A percentile compares a stretch with the other conserved stretches of the same genome.
Conservation (phyloP, 257 asterid species). For the Rauvolfia tetraphylla region DNA sequence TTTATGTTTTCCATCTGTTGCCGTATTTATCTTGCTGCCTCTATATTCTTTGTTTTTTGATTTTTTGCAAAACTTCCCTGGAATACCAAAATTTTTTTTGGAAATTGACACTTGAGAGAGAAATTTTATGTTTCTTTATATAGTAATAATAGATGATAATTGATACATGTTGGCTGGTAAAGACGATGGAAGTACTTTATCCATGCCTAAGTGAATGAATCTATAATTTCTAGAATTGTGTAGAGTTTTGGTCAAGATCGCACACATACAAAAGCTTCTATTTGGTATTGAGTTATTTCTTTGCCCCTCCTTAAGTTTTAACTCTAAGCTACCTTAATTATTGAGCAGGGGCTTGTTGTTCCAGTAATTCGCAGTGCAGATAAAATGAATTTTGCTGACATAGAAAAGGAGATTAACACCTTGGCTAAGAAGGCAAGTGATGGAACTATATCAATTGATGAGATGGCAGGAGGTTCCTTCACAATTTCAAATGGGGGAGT, state of each 20-base stretch:
- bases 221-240: not conserved
- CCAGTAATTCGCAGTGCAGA: conserved; percentile 92
- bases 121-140: not conserved
- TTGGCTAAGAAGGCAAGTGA: conserved; percentile 89
- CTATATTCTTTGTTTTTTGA: not conserved
- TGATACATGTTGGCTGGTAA: no score
- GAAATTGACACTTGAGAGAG: not conserved
- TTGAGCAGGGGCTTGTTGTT: conserved; percentile 85
- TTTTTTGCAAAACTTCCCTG: not conserved
- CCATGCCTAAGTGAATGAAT: not conserved
- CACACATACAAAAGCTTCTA: not conserved
- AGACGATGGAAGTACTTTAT: not conserved
- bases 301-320: not conserved
- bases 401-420: conserved; percentile 79
- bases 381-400: conserved; percentile 91
- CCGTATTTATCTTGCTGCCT: not conserved
- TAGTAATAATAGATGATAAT: not conserved
- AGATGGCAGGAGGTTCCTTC: conserved; percentile 97
- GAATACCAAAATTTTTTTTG: not conserved
- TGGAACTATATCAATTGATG: conserved; percentile 94
- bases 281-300: not conserved
- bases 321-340: conserved; percentile 16
- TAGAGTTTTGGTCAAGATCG: not conserved
- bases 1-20: not conserved
- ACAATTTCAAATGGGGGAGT: conserved; percentile 98